These are phyloP conservation scores for Fusarium sublunatum DNA, from an alignment of 2,329 filamentous ascomycete genomes.

Conservation along the genomic window DNA sequence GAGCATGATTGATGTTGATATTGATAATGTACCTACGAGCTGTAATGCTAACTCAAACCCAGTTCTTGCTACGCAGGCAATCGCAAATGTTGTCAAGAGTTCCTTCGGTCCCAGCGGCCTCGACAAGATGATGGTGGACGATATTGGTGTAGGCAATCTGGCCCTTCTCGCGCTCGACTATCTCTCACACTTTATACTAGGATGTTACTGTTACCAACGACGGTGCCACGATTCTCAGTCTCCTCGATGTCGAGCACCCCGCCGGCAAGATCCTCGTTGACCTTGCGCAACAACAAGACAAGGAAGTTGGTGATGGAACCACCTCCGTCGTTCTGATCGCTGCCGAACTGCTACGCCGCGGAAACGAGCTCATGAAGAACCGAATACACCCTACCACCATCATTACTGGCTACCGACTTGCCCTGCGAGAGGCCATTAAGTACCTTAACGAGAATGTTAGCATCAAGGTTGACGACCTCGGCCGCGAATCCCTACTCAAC, in stretches of 20 bases:
- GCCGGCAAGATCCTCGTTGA: conserved; percentile 99
- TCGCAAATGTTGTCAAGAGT: conserved; percentile 98
- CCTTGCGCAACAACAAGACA: conserved; percentile 97
- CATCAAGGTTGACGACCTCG: conserved; percentile 92
- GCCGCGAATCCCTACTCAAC: conserved; percentile 88
- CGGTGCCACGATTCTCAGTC: conserved; percentile 92
- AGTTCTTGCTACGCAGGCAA: conserved; percentile 96
- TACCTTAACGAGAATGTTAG: conserved; percentile 99
- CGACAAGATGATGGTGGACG: conserved; percentile 99
- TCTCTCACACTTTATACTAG: conserved; percentile 56
- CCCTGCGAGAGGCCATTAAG: conserved; percentile 94
- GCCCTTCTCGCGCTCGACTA: conserved; percentile 27
- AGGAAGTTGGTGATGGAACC: conserved; percentile 98
- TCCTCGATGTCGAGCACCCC: conserved; percentile 97
- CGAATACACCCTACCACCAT: conserved; percentile 99
- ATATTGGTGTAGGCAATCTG: conserved; percentile 80
- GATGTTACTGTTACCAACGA: conserved; percentile 99
- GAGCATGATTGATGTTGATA: conserved; percentile 34
- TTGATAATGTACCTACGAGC: conserved; percentile 12
- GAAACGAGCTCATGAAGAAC: conserved; percentile 99
- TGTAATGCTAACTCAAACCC: conserved; percentile 35
- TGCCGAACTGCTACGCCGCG: conserved; percentile 90
- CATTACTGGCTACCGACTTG: conserved; percentile 97
- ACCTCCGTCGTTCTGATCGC: conserved; percentile 98
- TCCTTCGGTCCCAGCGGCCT: conserved; percentile 97